These are phyloP conservation scores for Heimioporus sp. DNA, from an alignment of 768 basidiomycete species.

Conservation along the genomic window DNA sequence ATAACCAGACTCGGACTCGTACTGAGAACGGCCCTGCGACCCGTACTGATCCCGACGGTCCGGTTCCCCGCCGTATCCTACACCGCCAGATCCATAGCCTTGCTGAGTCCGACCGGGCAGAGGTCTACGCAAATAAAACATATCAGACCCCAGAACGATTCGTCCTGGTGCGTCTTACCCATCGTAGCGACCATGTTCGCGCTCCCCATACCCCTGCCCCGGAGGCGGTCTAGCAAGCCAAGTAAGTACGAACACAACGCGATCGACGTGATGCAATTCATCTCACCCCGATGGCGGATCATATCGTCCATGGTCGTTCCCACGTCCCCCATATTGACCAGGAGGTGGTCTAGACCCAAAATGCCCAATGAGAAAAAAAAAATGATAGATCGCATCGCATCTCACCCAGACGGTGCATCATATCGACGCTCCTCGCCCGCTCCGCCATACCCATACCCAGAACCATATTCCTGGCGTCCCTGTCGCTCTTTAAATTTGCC, in stretches of 20 bases:
- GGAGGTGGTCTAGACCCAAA: not conserved
- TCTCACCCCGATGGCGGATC: conserved; percentile 17
- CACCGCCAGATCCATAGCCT: conserved; percentile 3
- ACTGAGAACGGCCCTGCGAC: conserved; percentile 2
- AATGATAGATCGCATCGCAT: not conserved
- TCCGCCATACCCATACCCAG: not conserved
- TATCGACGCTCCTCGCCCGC: not conserved
- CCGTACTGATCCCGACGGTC: conserved; percentile 14
- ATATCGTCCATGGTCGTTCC: not conserved
- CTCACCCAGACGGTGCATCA: conserved; percentile 16
- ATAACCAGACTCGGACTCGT: conserved; percentile 4
- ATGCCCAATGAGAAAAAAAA: not conserved
- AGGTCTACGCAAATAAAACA: not conserved
- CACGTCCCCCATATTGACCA: not conserved
- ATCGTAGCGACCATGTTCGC: conserved; percentile 9
- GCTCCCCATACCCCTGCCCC: not conserved
- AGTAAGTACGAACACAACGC: not conserved
- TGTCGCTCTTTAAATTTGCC: conserved; percentile 9
- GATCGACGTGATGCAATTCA: not conserved
- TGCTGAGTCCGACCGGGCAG: conserved; percentile 6
- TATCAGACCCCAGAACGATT: not conserved
- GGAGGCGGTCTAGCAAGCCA: conserved; percentile 7
- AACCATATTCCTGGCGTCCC: not conserved
- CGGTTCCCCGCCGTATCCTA: not conserved
- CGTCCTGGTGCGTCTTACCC: conserved; percentile 8